A percentile compares a stretch with the other conserved stretches of the same genome.
These are phyloP conservation scores for Myxozyma geophila DNA, from an alignment of 805 yeast species.

Conservation along the genomic window DNA sequence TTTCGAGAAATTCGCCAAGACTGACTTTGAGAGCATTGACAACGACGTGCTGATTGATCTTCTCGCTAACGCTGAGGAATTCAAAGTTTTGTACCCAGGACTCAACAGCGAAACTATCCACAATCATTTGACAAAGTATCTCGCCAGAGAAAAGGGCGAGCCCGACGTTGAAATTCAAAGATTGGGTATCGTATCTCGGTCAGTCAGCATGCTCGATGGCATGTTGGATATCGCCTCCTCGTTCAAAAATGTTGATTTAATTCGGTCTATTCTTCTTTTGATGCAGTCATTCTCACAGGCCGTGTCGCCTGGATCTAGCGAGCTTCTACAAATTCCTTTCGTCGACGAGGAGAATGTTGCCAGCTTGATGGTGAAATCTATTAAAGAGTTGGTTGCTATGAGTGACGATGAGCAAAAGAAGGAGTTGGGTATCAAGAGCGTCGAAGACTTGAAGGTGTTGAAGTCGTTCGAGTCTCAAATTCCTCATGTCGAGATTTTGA, in stretches of 20 bases:
- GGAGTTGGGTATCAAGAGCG: constrained; percentile 32
- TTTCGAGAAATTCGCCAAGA: constrained; percentile 73
- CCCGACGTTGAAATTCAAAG: constrained; percentile 51
- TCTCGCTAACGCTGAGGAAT: constrained; percentile 71
- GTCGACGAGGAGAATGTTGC: constrained; percentile 51
- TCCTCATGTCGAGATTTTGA: constrained; percentile 28
- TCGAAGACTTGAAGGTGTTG: constrained; percentile 26
- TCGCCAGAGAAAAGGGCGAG: constrained; percentile 54
- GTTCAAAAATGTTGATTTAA: constrained; percentile 69
- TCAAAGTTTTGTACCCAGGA: constrained; percentile 50
- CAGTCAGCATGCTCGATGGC: constrained; percentile 70
- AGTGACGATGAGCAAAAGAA: constrained; percentile 42
- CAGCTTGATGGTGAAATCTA: background rate
- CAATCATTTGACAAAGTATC: constrained; percentile 59
- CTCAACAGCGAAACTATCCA: constrained; percentile 55
- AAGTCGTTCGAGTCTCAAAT: constrained; percentile 31
- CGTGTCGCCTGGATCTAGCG: constrained; percentile 27
- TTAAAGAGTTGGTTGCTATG: constrained; percentile 16
- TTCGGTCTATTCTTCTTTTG: constrained; percentile 20
- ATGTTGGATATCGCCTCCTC: constrained; percentile 79
- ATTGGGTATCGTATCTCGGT: constrained; percentile 59
- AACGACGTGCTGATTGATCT: constrained; percentile 61
- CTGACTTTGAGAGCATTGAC: constrained; percentile 55
- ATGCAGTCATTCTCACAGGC: constrained; percentile 34
- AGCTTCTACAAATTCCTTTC: constrained; percentile 77